These are phyloP conservation scores for Phragmites australis DNA, from an alignment of 176 grass and related monocot species.

Conservation along the genomic window DNA sequence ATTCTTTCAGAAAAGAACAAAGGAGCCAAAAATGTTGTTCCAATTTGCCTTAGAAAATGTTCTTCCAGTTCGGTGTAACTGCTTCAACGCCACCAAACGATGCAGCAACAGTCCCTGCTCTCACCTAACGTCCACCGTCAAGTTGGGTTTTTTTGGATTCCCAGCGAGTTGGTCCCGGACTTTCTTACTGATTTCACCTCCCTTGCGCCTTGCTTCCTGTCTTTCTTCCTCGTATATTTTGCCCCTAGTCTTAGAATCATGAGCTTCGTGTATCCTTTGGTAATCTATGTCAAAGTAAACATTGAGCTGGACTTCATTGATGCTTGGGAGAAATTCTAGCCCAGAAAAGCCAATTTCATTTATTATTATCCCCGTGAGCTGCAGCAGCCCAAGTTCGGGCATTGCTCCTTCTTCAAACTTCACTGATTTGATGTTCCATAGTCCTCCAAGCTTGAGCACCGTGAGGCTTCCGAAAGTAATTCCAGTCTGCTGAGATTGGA, in stretches of 20 bases:
- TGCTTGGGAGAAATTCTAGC: not conserved
- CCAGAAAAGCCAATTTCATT: not conserved
- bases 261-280: accelerated
- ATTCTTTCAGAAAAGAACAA: too few relatives aligned
- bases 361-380: not conserved
- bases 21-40: too few relatives aligned
- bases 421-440: not conserved
- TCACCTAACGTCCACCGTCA: not conserved
- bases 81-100: too few relatives aligned
- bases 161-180: not conserved
- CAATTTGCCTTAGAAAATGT: too few relatives aligned
- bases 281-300: accelerated
- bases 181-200: not conserved
- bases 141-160: not conserved
- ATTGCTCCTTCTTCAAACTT: not conserved
- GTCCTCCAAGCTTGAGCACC: not conserved
- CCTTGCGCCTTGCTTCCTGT: not conserved
- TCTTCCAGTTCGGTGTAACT: too few relatives aligned
- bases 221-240: not conserved
- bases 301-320: not conserved
- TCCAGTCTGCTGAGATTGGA: not conserved
- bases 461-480: not conserved
- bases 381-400: not conserved
- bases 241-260: accelerated
- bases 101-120: too few relatives aligned